Evolutionary conservation across 164 flowering plant genomes (phyloP).

Genomic region (Santalum album): DNA sequence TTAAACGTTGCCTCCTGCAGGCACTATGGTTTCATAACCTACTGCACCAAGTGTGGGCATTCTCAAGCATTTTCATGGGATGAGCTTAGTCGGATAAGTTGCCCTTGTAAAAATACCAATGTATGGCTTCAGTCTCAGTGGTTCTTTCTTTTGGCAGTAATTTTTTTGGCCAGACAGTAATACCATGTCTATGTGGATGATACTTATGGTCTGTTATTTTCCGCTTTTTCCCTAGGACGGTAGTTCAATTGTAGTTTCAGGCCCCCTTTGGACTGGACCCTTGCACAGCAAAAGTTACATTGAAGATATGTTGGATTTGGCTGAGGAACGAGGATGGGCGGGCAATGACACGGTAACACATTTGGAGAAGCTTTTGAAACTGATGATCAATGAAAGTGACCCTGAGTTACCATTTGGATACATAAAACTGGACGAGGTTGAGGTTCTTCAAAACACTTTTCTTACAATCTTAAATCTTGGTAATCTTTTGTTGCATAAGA

Average conservation of each 20-base stretch:
- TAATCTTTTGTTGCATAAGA: neutral
- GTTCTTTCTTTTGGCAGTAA: too few relatives aligned
- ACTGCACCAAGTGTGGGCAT: constrained; percentile 68
- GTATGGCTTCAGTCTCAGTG: constrained; percentile 30
- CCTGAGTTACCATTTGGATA: constrained; percentile 71
- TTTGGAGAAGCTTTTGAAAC: constrained; percentile 58
- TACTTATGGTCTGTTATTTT: neutral
- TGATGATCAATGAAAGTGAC: constrained; percentile 74
- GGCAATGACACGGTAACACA: constrained; percentile 24
- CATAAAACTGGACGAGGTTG: constrained; percentile 83
- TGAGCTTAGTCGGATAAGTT: constrained; percentile 54
- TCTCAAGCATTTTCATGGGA: constrained; percentile 63
- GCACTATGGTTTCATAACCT: constrained; percentile 69
- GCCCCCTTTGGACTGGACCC: constrained; percentile 98
- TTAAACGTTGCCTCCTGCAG: constrained; percentile 24
- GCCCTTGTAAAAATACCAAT: constrained; percentile 50
- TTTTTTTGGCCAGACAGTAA: too few relatives aligned
- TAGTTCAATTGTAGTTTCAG: constrained; percentile 58
- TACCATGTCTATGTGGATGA: neutral
- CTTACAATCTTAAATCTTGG: neutral
- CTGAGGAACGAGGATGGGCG: constrained; percentile 66
- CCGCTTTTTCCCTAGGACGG: constrained; percentile 28
- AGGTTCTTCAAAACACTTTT: neutral
- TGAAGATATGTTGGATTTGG: constrained; percentile 52
- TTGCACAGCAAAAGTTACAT: constrained; percentile 51